phyloP scores from a whole-genome alignment of 2,329 filamentous ascomycete species.

The Plenodomus biglobosus region DNA sequence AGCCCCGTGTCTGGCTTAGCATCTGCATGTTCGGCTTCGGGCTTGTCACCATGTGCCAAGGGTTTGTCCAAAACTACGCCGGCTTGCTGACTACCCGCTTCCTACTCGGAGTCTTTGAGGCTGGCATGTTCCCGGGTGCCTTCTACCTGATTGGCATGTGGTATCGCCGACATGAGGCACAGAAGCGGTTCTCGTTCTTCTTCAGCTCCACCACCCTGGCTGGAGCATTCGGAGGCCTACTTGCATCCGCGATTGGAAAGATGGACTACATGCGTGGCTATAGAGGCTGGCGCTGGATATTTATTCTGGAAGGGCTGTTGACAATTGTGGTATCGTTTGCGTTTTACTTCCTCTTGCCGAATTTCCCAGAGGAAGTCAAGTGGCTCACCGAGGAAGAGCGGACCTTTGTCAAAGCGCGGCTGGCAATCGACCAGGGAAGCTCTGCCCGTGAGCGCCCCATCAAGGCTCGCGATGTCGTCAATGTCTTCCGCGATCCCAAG shows the following conservation, averaged over 20 bases:
- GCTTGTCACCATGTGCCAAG: conserved; percentile 65
- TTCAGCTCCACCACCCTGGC: conserved; percentile 80
- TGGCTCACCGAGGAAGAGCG: conserved; percentile 53
- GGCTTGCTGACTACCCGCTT: conserved; percentile 77
- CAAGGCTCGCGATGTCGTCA: conserved; percentile 46
- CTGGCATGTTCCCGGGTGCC: conserved; percentile 56
- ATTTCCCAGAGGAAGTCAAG: conserved; percentile 54
- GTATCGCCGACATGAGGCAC: conserved; percentile 85
- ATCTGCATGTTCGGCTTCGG: conserved; percentile 85
- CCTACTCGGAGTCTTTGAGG: conserved; percentile 69
- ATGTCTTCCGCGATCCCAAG: conserved; percentile 54
- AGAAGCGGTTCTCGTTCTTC: conserved; percentile 92
- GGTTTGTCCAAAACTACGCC: conserved; percentile 73
- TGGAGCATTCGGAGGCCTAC: conserved; percentile 81
- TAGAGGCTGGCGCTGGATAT: conserved; percentile 77
- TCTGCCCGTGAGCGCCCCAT: conserved; percentile 51
- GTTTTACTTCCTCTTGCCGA: conserved; percentile 53
- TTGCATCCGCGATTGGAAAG: conserved; percentile 86
- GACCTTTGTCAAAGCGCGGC: conserved; percentile 49
- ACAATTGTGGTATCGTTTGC: conserved; percentile 49
- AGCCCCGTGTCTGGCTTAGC: conserved; percentile 61
- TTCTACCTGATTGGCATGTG: conserved; percentile 81
- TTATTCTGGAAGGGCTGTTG: conserved; percentile 65
- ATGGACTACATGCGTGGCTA: conserved; percentile 74
- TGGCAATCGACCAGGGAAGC: conserved; percentile 52